These are phyloP conservation scores for Diaporthe sp. DNA, from an alignment of 2,329 filamentous ascomycete genomes.

Conservation along the genomic window DNA sequence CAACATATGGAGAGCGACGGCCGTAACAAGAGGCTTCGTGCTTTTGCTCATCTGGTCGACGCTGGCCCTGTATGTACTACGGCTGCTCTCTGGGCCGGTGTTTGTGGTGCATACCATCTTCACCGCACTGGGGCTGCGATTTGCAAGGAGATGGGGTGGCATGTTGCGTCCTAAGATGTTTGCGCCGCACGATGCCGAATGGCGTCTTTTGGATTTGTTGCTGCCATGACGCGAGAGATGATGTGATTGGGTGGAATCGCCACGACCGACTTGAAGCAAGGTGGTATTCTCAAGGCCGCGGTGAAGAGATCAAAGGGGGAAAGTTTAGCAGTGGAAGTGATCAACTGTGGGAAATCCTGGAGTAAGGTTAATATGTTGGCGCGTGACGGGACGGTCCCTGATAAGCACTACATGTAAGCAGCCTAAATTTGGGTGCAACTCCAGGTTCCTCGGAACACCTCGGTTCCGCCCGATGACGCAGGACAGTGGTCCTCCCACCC, in stretches of 20 bases:
- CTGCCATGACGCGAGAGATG: not conserved
- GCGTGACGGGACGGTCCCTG: not conserved
- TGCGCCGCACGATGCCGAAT: not conserved
- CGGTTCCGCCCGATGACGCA: constrained; percentile 14
- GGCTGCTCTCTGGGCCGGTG: not conserved
- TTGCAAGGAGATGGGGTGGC: not conserved
- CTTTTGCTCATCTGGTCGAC: not conserved
- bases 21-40: constrained; percentile 11
- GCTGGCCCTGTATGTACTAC: not conserved
- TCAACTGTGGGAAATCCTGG: not conserved
- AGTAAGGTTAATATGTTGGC: not conserved
- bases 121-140: not conserved
- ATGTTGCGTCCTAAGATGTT: not conserved
- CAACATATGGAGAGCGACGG: constrained; percentile 2
- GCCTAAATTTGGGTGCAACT: not conserved
- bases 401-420: not conserved
- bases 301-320: not conserved
- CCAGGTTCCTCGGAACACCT: not conserved
- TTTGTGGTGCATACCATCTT: not conserved
- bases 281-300: not conserved
- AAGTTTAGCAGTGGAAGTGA: not conserved
- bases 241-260: not conserved
- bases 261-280: too few species aligned
- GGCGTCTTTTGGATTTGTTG: not conserved
- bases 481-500: not conserved